phyloP scores from a whole-genome alignment of 2,329 filamentous ascomycete species.

The Phialocephala subalpina region DNA sequence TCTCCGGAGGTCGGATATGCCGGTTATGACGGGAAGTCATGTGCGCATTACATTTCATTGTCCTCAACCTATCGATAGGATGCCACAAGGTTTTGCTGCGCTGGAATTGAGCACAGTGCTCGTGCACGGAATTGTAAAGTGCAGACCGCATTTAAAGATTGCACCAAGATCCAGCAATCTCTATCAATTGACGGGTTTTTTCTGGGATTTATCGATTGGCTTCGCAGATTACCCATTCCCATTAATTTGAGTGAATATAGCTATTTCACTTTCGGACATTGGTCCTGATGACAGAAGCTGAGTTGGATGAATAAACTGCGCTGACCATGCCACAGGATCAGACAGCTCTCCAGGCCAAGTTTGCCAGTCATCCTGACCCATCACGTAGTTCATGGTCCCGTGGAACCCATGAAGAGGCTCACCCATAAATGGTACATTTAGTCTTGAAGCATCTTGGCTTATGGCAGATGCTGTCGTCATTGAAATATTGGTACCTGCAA shows the following conservation, averaged over 20 bases:
- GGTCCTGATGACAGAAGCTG: background rate
- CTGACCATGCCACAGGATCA: slow-evolving; percentile 43
- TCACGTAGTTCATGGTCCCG: background rate
- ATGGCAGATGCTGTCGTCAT: background rate
- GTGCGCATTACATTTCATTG: background rate
- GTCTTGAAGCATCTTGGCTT: background rate
- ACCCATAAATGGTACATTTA: background rate
- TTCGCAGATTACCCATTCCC: background rate
- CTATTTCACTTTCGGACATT: background rate
- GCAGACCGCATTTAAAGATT: too few relatives aligned
- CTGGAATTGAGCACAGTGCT: background rate
- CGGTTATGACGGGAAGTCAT: background rate
- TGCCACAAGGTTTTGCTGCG: too few relatives aligned
- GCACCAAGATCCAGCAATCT: too few relatives aligned
- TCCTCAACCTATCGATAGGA: too few relatives aligned
- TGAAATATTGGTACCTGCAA: background rate
- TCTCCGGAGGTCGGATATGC: background rate
- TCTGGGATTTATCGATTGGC: background rate
- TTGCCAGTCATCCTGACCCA: slow-evolving; percentile 18
- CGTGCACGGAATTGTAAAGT: background rate
- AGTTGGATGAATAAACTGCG: slow-evolving; percentile 36
- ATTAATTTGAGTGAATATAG: background rate
- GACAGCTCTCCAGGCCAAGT: slow-evolving; percentile 40
- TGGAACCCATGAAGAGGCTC: background rate
- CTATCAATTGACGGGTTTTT: background rate